phyloP scores from a whole-genome alignment of 2,329 filamentous ascomycete species.

The Cyanodermella asteris region DNA sequence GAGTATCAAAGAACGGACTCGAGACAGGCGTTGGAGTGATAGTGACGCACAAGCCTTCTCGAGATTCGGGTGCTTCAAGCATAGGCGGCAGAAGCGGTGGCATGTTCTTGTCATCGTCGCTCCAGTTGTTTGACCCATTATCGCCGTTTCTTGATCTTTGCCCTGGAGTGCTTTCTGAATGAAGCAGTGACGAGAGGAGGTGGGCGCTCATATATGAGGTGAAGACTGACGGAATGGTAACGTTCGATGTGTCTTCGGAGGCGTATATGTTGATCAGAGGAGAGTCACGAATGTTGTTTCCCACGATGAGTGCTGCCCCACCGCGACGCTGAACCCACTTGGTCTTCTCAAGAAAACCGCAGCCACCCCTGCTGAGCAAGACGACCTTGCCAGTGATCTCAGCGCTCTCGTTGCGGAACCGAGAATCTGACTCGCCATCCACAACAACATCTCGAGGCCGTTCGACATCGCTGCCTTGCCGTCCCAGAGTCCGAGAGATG shows the following conservation, averaged over 20 bases:
- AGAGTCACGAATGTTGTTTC: conserved; percentile 75
- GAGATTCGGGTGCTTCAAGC: conserved; percentile 25
- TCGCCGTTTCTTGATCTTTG: conserved; percentile 35
- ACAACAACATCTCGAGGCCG: conserved; percentile 11
- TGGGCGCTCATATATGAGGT: conserved; percentile 90
- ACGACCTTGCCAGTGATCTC: conserved; percentile 90
- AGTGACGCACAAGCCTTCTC: conserved; percentile 86
- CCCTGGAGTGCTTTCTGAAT: conserved; percentile 42
- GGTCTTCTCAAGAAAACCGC: conserved; percentile 89
- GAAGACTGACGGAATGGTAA: conserved; percentile 85
- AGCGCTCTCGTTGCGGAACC: conserved; percentile 72
- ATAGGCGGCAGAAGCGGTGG: neutral
- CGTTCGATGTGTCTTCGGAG: conserved; percentile 83
- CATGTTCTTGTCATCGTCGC: conserved; percentile 1
- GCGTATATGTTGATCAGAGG: conserved; percentile 94
- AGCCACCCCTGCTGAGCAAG: conserved; percentile 74
- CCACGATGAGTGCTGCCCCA: conserved; percentile 74
- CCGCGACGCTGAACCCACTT: conserved; percentile 91
- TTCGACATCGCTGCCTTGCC: conserved; percentile 12
- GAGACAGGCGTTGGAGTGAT: conserved; percentile 75
- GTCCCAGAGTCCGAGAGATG: too few relatives aligned
- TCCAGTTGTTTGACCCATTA: conserved; percentile 10
- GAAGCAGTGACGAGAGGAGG: conserved; percentile 68
- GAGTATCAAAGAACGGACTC: conserved; percentile 85
- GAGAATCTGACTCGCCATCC: conserved; percentile 47